Evolutionary conservation across 176 grass and related monocot species (phyloP).

Genomic region (Rhynchospora breviuscula): DNA sequence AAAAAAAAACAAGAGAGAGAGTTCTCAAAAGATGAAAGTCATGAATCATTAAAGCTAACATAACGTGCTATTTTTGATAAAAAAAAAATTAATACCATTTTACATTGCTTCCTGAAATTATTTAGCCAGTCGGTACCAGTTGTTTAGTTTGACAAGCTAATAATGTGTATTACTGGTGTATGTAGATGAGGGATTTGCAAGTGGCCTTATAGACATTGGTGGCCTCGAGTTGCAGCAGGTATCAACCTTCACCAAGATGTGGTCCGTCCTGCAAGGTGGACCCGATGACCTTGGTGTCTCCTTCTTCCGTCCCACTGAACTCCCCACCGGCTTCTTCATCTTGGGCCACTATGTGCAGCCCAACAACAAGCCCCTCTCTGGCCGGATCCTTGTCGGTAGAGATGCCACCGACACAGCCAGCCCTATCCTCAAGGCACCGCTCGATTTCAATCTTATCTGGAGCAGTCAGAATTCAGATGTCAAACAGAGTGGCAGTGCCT

Average conservation of each 20-base stretch:
- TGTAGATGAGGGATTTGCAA: slow-evolving; percentile 59
- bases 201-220: slow-evolving; percentile 51
- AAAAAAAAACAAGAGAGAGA: too few relatives aligned
- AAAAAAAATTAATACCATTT: too few relatives aligned
- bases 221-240: slow-evolving; percentile 48
- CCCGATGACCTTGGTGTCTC: slow-evolving; percentile 40
- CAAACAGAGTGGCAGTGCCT: slow-evolving; percentile 35
- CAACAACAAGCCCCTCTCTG: slow-evolving; percentile 57
- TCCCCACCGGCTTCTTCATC: slow-evolving; percentile 47
- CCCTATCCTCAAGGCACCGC: slow-evolving; percentile 36
- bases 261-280: slow-evolving; percentile 55
- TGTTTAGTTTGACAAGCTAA: too few relatives aligned
- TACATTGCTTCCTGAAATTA: too few relatives aligned
- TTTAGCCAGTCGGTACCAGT: too few relatives aligned
- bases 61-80: too few relatives aligned
- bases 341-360: slow-evolving; percentile 67
- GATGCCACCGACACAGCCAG: slow-evolving; percentile 4
- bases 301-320: slow-evolving; percentile 53
- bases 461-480: slow-evolving; percentile 37
- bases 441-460: slow-evolving; percentile 54
- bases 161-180: background rate
- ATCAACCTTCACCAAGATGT: slow-evolving; percentile 54
- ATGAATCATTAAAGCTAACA: too few relatives aligned
- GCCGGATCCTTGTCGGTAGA: slow-evolving; percentile 45
- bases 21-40: too few relatives aligned